Conservation (phyloP, 129 eudicot genomes). For the Saposhnikovia divaricata region DNA sequence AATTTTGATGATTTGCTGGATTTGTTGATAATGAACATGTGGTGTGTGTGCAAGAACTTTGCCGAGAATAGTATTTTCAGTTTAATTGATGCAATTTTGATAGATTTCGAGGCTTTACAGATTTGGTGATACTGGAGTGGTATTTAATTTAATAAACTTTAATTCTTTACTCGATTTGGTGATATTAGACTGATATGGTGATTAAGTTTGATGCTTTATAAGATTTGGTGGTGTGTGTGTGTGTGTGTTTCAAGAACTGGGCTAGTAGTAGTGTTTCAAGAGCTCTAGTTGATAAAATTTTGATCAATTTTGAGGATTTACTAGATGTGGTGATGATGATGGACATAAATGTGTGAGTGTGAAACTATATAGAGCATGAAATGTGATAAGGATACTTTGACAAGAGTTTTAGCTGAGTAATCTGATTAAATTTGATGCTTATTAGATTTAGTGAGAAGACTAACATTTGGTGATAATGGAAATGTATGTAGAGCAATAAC, state of each 20-base stretch:
- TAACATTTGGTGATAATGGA: neutral
- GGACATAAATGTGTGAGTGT: too few relatives aligned
- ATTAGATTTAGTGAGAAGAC: neutral
- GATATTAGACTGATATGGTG: neutral
- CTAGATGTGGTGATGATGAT: neutral
- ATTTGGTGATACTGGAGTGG: neutral
- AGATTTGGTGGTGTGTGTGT: neutral
- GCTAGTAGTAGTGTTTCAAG: neutral
- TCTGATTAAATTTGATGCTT: neutral
- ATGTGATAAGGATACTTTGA: neutral
- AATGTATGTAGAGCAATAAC: neutral
- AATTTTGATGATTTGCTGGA: too few relatives aligned
- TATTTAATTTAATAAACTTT: too few relatives aligned
- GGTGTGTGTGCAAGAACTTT: neutral
- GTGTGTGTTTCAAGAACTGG: neutral
- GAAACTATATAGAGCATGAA: too few relatives aligned
- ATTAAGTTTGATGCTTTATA: too few relatives aligned
- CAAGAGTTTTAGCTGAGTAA: neutral
- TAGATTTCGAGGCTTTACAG: neutral
- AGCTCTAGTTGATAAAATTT: neutral
- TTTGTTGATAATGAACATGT: neutral
- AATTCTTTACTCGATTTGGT: neutral
- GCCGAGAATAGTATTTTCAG: too few relatives aligned
- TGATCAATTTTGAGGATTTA: neutral
- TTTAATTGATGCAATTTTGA: neutral